Evolutionary conservation across 2,329 filamentous ascomycete genomes (phyloP).

Genomic region (Aspergillus niger): DNA sequence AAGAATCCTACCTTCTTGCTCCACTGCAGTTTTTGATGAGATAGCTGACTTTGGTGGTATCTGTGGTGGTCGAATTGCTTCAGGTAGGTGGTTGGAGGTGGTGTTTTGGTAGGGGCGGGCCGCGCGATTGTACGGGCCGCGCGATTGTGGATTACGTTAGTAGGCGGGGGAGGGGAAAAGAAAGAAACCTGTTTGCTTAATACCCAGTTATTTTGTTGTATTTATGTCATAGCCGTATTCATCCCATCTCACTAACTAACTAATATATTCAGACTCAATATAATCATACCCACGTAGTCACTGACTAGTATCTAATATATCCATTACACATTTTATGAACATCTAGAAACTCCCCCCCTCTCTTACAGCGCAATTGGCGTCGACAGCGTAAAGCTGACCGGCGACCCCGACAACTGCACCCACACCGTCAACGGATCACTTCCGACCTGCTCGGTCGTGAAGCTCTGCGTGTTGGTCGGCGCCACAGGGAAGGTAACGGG

Average conservation of each 20-base stretch:
- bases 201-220: background rate
- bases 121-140: no score
- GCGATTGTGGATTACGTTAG: no score
- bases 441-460: slow-evolving; percentile 57
- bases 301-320: background rate
- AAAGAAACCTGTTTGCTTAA: background rate
- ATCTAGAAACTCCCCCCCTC: background rate
- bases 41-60: no score
- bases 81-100: no score
- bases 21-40: background rate
- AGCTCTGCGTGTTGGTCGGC: slow-evolving; percentile 47
- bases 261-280: no score
- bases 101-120: no score
- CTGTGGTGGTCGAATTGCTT: no score
- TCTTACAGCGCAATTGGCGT: slow-evolving; percentile 38
- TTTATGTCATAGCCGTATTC: background rate
- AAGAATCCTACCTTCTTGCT: background rate
- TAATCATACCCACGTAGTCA: no score
- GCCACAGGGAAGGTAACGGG: slow-evolving; percentile 57
- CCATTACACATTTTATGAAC: no score
- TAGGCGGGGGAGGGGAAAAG: no score
- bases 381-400: slow-evolving; percentile 50
- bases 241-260: no score
- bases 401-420: slow-evolving; percentile 49
- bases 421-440: slow-evolving; percentile 56